These are phyloP conservation scores for Colletotrichum tropicicola DNA, from an alignment of 2,329 filamentous ascomycete genomes.

Conservation along the genomic window DNA sequence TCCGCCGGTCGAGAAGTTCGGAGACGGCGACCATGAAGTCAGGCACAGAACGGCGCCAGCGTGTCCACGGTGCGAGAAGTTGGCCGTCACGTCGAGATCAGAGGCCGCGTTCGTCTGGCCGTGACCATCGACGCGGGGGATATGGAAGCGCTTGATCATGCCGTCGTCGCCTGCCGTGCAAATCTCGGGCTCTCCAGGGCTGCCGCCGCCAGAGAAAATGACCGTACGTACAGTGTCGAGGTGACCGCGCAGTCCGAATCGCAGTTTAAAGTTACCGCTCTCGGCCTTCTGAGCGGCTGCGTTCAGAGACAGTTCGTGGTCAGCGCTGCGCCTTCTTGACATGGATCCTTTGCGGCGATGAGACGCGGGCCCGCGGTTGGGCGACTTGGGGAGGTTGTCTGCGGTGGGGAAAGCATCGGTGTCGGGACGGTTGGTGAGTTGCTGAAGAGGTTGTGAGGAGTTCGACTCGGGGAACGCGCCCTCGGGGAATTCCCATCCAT, in stretches of 20 bases:
- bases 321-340: slow-evolving; percentile 74
- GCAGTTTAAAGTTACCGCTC: slow-evolving; percentile 84
- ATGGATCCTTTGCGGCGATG: slow-evolving; percentile 86
- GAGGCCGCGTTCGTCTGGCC: slow-evolving; percentile 61
- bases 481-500: slow-evolving; percentile 96
- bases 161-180: slow-evolving; percentile 97
- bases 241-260: slow-evolving; percentile 91
- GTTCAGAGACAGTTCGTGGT: slow-evolving; percentile 68
- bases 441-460: slow-evolving; percentile 52
- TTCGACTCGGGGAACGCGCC: slow-evolving; percentile 68
- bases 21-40: slow-evolving; percentile 85
- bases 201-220: slow-evolving; percentile 96
- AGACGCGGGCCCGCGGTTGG: slow-evolving; percentile 72
- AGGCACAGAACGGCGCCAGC: slow-evolving; percentile 88
- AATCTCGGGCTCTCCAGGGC: slow-evolving; percentile 94
- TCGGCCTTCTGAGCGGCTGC: slow-evolving; percentile 68
- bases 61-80: slow-evolving; percentile 95
- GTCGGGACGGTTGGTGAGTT: slow-evolving; percentile 74
- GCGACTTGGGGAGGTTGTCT: slow-evolving; percentile 83
- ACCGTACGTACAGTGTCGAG: slow-evolving; percentile 93
- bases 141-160: slow-evolving; percentile 95
- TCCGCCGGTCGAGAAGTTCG: slow-evolving; percentile 89
- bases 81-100: slow-evolving; percentile 90
- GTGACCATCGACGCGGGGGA: slow-evolving; percentile 79
- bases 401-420: slow-evolving; percentile 88